Evolutionary conservation across 805 yeast species (phyloP).

Genomic region (Metschnikowia reukaufii): DNA sequence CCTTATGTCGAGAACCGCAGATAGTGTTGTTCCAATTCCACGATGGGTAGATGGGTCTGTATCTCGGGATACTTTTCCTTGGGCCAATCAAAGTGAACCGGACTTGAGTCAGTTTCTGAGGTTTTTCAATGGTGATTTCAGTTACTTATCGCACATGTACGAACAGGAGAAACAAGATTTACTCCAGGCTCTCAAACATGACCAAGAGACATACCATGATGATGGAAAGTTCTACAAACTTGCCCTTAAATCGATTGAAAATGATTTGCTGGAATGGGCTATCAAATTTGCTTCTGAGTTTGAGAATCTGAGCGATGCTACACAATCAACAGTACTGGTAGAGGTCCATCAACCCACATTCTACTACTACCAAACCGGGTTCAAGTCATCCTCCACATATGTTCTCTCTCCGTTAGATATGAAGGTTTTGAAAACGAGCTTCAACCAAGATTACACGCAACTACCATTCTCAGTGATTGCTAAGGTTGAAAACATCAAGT

Average conservation of each 20-base stretch:
- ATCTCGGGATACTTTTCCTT: conserved; percentile 49
- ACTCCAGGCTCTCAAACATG: conserved; percentile 51
- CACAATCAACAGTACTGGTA: conserved; percentile 32
- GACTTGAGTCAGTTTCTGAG: conserved; percentile 53
- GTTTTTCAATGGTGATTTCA: conserved; percentile 62
- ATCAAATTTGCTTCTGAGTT: conserved; percentile 24
- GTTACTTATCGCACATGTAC: conserved; percentile 54
- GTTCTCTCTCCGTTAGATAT: conserved; percentile 80
- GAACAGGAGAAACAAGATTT: conserved; percentile 60
- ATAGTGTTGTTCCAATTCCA: conserved; percentile 51
- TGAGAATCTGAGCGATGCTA: conserved; percentile 1
- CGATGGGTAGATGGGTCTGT: conserved; percentile 29
- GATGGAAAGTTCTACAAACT: conserved; percentile 51
- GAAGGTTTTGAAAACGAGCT: conserved; percentile 63
- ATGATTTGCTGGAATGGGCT: conserved; percentile 41
- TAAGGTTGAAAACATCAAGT: conserved; percentile 66
- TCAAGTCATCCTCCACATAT: conserved; percentile 59
- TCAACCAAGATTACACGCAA: conserved; percentile 53
- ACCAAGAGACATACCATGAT: conserved; percentile 59
- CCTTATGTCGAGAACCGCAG: conserved; percentile 55
- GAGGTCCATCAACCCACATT: conserved; percentile 33
- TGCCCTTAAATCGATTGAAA: conserved; percentile 58
- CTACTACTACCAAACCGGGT: conserved; percentile 77
- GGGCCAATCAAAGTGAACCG: conserved; percentile 36
- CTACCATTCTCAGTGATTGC: conserved; percentile 68